Evolutionary conservation across 129 eudicot species (phyloP).

Genomic region (Heracleum sosnowskyi): DNA sequence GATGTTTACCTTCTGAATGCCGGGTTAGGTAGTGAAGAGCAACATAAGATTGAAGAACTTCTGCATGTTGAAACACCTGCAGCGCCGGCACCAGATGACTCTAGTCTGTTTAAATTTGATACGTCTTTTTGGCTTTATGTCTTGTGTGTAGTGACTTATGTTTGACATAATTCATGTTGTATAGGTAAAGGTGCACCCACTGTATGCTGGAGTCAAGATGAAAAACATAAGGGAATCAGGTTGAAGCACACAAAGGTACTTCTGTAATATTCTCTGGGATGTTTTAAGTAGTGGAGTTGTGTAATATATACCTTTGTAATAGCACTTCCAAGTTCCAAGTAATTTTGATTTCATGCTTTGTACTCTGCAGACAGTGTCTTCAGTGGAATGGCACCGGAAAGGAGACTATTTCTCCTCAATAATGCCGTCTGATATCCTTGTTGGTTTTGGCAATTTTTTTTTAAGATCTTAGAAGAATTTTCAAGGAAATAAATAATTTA

Average conservation of each 20-base stretch:
- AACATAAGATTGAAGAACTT: slow-evolving; percentile 53
- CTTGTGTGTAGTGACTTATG: not conserved
- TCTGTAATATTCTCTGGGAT: not conserved
- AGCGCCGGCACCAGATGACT: slow-evolving; percentile 35
- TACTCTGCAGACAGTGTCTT: slow-evolving; percentile 70
- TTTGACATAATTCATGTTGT: not conserved
- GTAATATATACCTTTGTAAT: not conserved
- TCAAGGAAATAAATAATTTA: not conserved
- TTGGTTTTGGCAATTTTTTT: not conserved
- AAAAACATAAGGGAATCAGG: not conserved
- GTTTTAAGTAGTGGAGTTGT: not conserved
- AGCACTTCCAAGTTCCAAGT: not conserved
- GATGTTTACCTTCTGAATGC: slow-evolving; percentile 73
- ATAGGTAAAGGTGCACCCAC: not conserved
- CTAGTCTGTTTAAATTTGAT: slow-evolving; percentile 44
- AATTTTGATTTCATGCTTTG: slow-evolving; percentile 4
- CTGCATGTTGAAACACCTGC: slow-evolving; percentile 46
- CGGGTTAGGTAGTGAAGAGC: slow-evolving; percentile 55
- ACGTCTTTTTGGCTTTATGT: not conserved
- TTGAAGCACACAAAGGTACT: slow-evolving; percentile 4
- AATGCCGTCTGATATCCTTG: slow-evolving; percentile 98
- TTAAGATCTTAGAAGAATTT: not conserved
- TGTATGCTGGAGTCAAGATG: not conserved
- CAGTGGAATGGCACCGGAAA: slow-evolving; percentile 96
- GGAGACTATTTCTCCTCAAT: slow-evolving; percentile 96